Base-by-base conservation (phyloP, 345 rosid genomes). In the Theobroma cacao region DNA sequence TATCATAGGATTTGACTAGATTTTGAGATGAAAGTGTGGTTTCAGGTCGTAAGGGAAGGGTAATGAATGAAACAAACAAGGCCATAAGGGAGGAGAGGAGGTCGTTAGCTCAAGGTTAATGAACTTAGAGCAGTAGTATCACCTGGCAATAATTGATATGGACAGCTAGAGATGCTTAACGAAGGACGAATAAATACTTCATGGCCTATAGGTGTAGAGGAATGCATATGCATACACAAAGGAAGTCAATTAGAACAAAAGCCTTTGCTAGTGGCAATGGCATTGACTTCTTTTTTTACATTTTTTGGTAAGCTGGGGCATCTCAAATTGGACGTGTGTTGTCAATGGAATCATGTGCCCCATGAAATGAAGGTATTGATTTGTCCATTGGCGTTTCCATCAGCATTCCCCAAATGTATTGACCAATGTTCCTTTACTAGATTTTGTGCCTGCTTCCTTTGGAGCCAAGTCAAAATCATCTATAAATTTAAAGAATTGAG, bases 301-400 rank as follows among this genome's bases (percentile, higher is more conserved):
- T 45, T 45, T 14, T 45, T 28, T 14, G 56, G 33, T 36, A 38
- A 33, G 50, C 6, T 36, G 36, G 68, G 41, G 77, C 55, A 59
- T 40, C 64, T 73, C 38, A 41, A 74, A 26, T 38, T 60, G 30
- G 77, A 28, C 38, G 1, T 3, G 7, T 71, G 59, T 30, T 30
- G 68, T 28, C 56, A 8, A 9, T 40, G 33, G 77, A 74, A 74
- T 74, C 56, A 59, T 41, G 77, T 41, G 41, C 67, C 77, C 68
- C 55, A 74, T 6, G 18, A 59, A 58, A 60, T 33, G 3, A 48
- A 30, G 59, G 30, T 22, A 43, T 68, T 63, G 68, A 63, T 64
- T 24, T 33, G 41, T 33, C 24, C 33, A 33, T 17, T 33, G 24
- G 64, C 43, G 68, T 63, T 34, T 63, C 68, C 3, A 17, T 34